Percentiles rank a stretch among this genome's conserved stretches.
Conservation (phyloP, 495 filamentous ascomycete species). For the Hyaloscypha variabilis region DNA sequence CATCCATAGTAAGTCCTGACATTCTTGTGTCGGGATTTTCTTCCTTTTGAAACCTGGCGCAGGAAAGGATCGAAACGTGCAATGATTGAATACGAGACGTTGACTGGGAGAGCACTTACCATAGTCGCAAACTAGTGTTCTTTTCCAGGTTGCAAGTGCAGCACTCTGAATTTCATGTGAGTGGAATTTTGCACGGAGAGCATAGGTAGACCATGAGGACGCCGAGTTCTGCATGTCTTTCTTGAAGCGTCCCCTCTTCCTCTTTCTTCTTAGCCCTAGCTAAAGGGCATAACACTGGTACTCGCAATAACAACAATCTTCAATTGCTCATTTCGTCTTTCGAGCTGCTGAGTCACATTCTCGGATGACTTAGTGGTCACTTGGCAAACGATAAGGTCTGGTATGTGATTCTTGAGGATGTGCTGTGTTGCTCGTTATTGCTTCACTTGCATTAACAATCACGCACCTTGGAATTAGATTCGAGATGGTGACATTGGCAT, state of each 20-base stretch:
- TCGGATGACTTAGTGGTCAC: constrained; percentile 33
- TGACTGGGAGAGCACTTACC: no score
- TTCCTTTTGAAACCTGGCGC: constrained; percentile 27
- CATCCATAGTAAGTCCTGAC: not conserved
- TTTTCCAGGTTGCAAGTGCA: no score
- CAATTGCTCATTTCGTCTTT: constrained; percentile 34
- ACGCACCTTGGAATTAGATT: constrained; percentile 24
- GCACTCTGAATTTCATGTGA: no score
- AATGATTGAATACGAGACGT: no score
- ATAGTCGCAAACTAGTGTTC: no score
- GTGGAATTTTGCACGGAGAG: constrained; percentile 1
- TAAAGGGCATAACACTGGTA: not conserved
- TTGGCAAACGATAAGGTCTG: constrained; percentile 36
- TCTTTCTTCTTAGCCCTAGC: not conserved
- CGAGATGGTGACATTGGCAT: not conserved
- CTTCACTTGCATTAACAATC: constrained; percentile 30
- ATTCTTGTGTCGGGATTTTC: constrained; percentile 29
- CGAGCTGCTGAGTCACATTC: constrained; percentile 38
- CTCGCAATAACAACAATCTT: constrained; percentile 36
- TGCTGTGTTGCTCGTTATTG: constrained; percentile 36
- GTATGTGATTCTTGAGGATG: constrained; percentile 39
- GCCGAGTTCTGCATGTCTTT: not conserved
- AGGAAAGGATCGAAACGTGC: not conserved
- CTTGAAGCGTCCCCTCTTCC: not conserved
- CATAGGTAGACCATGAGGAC: not conserved